Evolutionary conservation across 108 stramenopile genomes (phyloP).

Genomic region (Schizochytrium sp.): DNA sequence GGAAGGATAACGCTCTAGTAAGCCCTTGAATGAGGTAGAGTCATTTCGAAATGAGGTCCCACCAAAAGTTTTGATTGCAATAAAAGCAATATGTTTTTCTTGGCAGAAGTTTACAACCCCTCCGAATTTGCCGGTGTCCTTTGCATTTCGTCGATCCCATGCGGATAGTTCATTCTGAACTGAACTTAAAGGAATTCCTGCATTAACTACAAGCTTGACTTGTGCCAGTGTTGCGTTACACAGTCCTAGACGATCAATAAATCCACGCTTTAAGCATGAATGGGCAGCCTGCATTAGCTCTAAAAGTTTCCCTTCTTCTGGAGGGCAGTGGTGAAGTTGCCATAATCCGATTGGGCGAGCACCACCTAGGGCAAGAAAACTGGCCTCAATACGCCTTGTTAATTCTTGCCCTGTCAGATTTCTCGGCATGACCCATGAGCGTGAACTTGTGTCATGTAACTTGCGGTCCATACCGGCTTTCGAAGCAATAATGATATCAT

Average conservation of each 20-base stretch:
- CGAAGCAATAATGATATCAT: neutral
- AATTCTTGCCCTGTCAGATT: neutral
- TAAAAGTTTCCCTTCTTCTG: neutral
- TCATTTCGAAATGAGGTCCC: constrained; percentile 19
- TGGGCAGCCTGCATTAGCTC: constrained; percentile 3
- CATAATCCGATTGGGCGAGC: neutral
- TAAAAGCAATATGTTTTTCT: neutral
- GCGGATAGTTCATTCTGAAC: constrained; percentile 15
- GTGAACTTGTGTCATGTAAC: neutral
- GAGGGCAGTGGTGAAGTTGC: constrained; percentile 41
- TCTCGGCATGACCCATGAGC: neutral
- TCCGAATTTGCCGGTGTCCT: constrained; percentile 8
- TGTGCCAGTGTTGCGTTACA: constrained; percentile 24
- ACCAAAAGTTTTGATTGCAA: constrained; percentile 29
- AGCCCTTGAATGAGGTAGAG: neutral
- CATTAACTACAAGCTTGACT: neutral
- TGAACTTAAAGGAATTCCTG: constrained; percentile 1
- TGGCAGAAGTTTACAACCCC: neutral
- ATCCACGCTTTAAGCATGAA: neutral
- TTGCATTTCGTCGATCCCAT: neutral
- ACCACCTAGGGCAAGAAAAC: neutral
- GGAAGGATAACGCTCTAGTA: neutral
- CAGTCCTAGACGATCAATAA: neutral
- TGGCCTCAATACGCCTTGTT: neutral
- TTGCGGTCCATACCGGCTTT: constrained; percentile 2